These are phyloP conservation scores for Mycosarcoma maydis DNA, from an alignment of 1,284 basidiomycete species.

Conservation along the genomic window DNA sequence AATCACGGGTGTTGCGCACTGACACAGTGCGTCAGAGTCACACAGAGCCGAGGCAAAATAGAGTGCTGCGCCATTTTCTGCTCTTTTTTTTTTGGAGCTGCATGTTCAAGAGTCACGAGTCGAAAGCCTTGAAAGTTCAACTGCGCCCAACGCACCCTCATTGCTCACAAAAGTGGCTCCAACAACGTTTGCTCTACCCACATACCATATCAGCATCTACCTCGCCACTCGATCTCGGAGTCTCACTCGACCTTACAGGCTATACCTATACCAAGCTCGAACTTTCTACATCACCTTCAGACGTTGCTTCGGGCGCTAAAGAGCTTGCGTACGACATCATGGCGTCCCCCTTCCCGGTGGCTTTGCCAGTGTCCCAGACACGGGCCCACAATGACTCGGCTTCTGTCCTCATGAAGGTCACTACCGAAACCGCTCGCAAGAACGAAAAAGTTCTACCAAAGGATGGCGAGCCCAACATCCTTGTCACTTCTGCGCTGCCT, in stretches of 20 bases:
- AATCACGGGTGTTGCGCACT: no score
- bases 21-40: no score
- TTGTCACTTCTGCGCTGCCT: constrained; percentile 95
- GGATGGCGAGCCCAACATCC: constrained; percentile 69
- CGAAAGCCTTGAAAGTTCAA: neutral
- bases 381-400: constrained; percentile 42
- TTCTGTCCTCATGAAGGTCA: constrained; percentile 60
- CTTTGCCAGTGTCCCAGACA: constrained; percentile 45
- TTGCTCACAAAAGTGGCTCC: no score
- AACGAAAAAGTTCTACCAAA: constrained; percentile 57
- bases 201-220: neutral
- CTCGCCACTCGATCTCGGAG: neutral
- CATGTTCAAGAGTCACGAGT: no score
- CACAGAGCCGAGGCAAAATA: constrained; percentile 8
- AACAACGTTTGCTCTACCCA: neutral
- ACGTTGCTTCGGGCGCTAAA: constrained; percentile 3
- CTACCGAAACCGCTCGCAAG: constrained; percentile 44
- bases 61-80: constrained; percentile 10
- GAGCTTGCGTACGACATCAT: constrained; percentile 48
- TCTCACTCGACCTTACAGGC: no score
- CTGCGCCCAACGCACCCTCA: no score
- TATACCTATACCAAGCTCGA: neutral
- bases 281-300: neutral
- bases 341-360: constrained; percentile 63
- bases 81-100: neutral